Evolutionary conservation across 2,329 filamentous ascomycete species (phyloP).

Genomic region (Trichophyton verrucosum): DNA sequence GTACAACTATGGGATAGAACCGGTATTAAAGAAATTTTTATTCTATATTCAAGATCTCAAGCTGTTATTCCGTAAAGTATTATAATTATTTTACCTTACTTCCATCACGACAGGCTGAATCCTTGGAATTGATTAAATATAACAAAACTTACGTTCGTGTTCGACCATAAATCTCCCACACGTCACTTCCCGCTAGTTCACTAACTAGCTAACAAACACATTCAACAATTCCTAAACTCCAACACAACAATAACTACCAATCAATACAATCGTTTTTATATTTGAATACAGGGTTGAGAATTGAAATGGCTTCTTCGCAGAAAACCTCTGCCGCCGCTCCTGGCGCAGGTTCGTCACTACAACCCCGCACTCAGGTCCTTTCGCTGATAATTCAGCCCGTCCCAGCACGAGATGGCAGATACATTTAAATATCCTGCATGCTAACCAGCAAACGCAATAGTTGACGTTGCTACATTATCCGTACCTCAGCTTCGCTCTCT

Average conservation of each 20-base stretch:
- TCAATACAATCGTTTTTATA: not conserved
- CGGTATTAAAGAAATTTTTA: not conserved
- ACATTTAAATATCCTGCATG: not conserved
- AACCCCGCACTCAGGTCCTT: not conserved
- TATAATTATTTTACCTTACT: too few relatives aligned
- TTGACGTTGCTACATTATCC: slow-evolving; percentile 65
- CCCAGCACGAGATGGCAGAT: not conserved
- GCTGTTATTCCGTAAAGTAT: not conserved
- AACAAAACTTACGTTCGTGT: not conserved
- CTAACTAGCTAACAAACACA: not conserved
- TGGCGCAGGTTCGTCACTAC: slow-evolving; percentile 5
- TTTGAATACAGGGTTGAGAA: not conserved
- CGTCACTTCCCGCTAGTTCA: not conserved
- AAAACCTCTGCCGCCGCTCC: slow-evolving; percentile 2
- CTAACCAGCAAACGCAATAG: slow-evolving; percentile 19
- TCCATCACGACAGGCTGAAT: not conserved
- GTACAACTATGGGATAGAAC: not conserved
- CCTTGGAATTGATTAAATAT: not conserved
- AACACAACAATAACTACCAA: not conserved
- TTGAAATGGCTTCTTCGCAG: slow-evolving; percentile 1
- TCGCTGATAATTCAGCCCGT: not conserved
- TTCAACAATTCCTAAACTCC: not conserved
- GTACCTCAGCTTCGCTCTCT: slow-evolving; percentile 77
- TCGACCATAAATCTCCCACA: not conserved
- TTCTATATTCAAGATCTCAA: not conserved